A percentile compares a stretch with the other conserved stretches of the same genome.
Evolutionary conservation across 2,329 filamentous ascomycete species (phyloP).

Genomic region (Ophiosphaerella korrae): DNA sequence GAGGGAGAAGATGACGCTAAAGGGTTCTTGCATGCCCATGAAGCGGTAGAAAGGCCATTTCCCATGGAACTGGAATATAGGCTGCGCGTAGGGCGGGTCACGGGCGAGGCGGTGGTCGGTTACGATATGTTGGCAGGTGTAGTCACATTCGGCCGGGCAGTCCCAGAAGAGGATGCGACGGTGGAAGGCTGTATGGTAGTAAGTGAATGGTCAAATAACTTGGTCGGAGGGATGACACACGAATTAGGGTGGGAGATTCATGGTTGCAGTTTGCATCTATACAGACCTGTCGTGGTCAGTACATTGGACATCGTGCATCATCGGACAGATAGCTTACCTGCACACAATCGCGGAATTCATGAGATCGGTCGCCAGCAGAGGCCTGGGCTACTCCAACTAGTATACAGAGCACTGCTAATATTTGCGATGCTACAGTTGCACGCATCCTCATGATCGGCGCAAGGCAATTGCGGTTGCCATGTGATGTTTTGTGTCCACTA

Average conservation of each 20-base stretch:
- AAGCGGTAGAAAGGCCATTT: conserved; percentile 98
- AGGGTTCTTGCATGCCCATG: conserved; percentile 92
- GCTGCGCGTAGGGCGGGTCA: conserved; percentile 66
- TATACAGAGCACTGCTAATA: conserved; percentile 32
- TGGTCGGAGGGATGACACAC: conserved; percentile 58
- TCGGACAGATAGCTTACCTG: conserved; percentile 61
- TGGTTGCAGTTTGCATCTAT: conserved; percentile 76
- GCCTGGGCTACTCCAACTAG: conserved; percentile 57
- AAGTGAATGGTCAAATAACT: neutral
- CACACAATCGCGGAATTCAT: conserved; percentile 86
- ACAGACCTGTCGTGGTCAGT: conserved; percentile 67
- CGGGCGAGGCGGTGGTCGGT: conserved; percentile 72
- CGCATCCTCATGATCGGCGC: conserved; percentile 33
- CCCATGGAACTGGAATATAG: conserved; percentile 90
- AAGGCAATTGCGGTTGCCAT: conserved; percentile 15
- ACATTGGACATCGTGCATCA: neutral
- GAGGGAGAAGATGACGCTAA: conserved; percentile 89
- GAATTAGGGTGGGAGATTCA: conserved; percentile 64
- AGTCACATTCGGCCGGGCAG: conserved; percentile 94
- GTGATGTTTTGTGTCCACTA: conserved; percentile 14
- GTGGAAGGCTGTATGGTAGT: conserved; percentile 67
- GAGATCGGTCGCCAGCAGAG: conserved; percentile 81
- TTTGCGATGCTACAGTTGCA: conserved; percentile 29
- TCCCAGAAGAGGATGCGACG: conserved; percentile 89
- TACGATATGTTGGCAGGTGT: conserved; percentile 93